Conservation (phyloP, 352 stramenopile species). For the Lagenidium sp. region DNA sequence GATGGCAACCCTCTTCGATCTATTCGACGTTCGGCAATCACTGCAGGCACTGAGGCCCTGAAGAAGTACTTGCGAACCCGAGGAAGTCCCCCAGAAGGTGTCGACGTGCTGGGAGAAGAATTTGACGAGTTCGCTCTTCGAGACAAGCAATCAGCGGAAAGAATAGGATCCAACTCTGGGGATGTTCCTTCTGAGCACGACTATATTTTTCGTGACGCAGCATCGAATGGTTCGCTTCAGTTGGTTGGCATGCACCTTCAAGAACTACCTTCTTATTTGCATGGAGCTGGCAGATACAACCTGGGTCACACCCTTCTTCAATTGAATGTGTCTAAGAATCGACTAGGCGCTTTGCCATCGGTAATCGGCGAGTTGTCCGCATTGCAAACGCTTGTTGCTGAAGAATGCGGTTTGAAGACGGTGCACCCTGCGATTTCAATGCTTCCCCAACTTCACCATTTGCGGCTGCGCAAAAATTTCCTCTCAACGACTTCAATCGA, state of each 20-base stretch:
- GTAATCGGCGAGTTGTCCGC: conserved; percentile 41
- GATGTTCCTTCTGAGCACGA: conserved; percentile 22
- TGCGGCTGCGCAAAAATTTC: conserved; percentile 71
- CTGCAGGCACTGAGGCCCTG: conserved; percentile 47
- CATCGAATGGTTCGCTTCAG: conserved; percentile 40
- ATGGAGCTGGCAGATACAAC: conserved; percentile 31
- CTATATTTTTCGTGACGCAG: conserved; percentile 60
- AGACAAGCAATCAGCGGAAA: conserved; percentile 34
- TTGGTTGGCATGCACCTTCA: conserved; percentile 47
- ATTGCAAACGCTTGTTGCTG: conserved; percentile 54
- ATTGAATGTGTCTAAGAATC: conserved; percentile 67
- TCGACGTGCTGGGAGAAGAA: conserved; percentile 59
- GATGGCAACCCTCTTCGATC: conserved; percentile 71
- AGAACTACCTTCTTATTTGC: conserved; percentile 26
- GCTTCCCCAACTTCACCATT: conserved; percentile 40
- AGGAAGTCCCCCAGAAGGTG: conserved; percentile 40
- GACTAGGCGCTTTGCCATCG: conserved; percentile 28
- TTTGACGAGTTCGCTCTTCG: conserved; percentile 54
- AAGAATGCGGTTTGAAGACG: conserved; percentile 50
- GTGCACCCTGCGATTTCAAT: conserved; percentile 40
- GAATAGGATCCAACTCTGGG: neutral
- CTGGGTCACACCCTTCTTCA: conserved; percentile 44
- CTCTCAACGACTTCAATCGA: no score
- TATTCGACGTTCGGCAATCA: conserved; percentile 61
- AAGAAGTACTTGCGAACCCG: conserved; percentile 82